A percentile compares a stretch with the other conserved stretches of the same genome.
phyloP scores from a whole-genome alignment of 352 stramenopile genomes.

The Blastocystis sp. region DNA sequence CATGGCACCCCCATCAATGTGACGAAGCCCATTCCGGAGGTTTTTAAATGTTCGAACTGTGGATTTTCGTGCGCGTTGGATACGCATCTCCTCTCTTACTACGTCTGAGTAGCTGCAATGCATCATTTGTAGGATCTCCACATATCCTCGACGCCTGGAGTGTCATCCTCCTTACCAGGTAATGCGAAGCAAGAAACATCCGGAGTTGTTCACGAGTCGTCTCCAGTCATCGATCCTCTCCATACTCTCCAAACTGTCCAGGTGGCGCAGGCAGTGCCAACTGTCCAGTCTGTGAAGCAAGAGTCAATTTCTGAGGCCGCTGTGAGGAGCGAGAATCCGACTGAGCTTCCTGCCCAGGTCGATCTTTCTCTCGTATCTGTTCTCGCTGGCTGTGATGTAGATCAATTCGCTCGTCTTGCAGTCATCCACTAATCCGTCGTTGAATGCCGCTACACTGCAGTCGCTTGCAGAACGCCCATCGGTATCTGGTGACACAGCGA shows the following conservation, averaged over 20 bases:
- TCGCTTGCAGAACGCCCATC: neutral
- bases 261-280: neutral
- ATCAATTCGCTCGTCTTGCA: neutral
- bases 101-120: neutral
- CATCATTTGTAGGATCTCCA: neutral
- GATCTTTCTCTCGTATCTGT: neutral
- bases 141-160: neutral
- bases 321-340: neutral
- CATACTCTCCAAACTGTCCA: neutral
- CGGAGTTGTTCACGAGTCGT: neutral
- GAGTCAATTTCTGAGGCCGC: neutral
- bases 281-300: neutral
- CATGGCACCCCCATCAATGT: slow-evolving; percentile 26
- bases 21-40: slow-evolving; percentile 26
- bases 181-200: neutral
- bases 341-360: neutral
- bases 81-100: slow-evolving; percentile 39
- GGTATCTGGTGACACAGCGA: neutral
- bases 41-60: slow-evolving; percentile 40
- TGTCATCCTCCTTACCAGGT: neutral
- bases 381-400: neutral
- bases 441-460: neutral
- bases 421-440: neutral
- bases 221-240: neutral
- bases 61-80: slow-evolving; percentile 37